Evolutionary conservation across 352 stramenopile genomes (phyloP).

Genomic region (Globisporangium heterothallicum): DNA sequence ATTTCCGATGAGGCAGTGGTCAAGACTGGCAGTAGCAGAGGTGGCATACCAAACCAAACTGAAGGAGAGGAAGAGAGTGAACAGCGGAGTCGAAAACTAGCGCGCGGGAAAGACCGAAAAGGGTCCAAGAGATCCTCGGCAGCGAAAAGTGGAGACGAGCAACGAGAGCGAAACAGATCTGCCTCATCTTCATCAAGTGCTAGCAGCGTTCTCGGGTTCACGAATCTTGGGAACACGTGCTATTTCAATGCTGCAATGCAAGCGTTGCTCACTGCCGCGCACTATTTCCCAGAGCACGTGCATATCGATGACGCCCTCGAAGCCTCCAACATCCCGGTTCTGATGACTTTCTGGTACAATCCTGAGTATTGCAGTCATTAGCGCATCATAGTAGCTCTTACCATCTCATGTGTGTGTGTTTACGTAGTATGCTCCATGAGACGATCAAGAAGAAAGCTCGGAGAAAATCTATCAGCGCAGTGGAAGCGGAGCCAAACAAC

Average conservation of each 20-base stretch:
- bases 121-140: background rate
- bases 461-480: constrained; percentile 8
- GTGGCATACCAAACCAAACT: background rate
- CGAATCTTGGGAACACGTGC: constrained; percentile 93
- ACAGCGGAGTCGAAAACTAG: background rate
- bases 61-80: background rate
- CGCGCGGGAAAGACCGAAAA: constrained; percentile 1
- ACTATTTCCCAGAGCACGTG: constrained; percentile 55
- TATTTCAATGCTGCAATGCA: constrained; percentile 91
- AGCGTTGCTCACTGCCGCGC: constrained; percentile 87
- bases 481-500: constrained; percentile 14
- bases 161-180: background rate
- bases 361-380: background rate
- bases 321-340: constrained; percentile 84
- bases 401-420: constrained; percentile 1
- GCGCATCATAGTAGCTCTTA: background rate
- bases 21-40: background rate
- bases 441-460: constrained; percentile 50
- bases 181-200: constrained; percentile 1
- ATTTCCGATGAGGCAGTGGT: background rate
- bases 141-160: background rate
- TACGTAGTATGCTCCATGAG: constrained; percentile 45
- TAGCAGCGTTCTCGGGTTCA: constrained; percentile 55
- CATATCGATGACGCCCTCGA: constrained; percentile 43
- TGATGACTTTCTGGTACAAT: constrained; percentile 63